Evolutionary conservation across 2,329 filamentous ascomycete species (phyloP), one percentile per base, ranked within the genome.

Genomic region (Waltergamsia citrina): DNA sequence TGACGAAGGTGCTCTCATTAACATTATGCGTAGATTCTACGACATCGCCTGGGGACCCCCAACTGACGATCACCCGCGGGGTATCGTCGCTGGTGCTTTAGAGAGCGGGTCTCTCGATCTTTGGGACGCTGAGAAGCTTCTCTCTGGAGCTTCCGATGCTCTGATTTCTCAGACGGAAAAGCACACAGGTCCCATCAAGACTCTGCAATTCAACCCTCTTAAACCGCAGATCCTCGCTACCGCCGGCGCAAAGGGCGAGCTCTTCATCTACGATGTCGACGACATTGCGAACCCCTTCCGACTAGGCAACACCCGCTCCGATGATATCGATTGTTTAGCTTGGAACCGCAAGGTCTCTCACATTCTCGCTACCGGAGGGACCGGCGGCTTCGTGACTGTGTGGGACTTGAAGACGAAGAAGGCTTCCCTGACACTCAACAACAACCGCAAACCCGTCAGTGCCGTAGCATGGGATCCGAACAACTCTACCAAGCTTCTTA

Each of bases 321-420:
- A 96, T 50, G 92, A 98, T 48, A 85, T 96, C 43, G 92, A 96
- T 51, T 94, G 88, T 45, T 69, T 98, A 40, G 90, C 94, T 47
- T 98, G 93, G 93, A 98, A 98, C 62, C 88, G 87, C 53, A 96
- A 94, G 64, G 90, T 96, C 27, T 78, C 90, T 11, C 90, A 98
- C 54, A 98, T 98, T 54, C 65, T 98, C 46, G 92, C 90, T 14
- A 96, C 90, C 8, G 92, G 92, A 44, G 90, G 88, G 53, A 83
- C 78, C 41, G 88, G 87, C 32, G 92, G 92, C 5, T 94, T 96
- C 51, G 88, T 96, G 23, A 96, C 92, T 3, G 90, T 98, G 14
- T 98, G 92, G 92, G 92, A 98, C 62, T 72, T 96, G 43, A 95
- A 94, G 68, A 87, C 85, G 10, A 96, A 94, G 74, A 95, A 94